Percentiles rank a stretch among this genome's conserved stretches.
phyloP scores from a whole-genome alignment of 306 rosid genomes.

The Begonia fuchsioides region DNA sequence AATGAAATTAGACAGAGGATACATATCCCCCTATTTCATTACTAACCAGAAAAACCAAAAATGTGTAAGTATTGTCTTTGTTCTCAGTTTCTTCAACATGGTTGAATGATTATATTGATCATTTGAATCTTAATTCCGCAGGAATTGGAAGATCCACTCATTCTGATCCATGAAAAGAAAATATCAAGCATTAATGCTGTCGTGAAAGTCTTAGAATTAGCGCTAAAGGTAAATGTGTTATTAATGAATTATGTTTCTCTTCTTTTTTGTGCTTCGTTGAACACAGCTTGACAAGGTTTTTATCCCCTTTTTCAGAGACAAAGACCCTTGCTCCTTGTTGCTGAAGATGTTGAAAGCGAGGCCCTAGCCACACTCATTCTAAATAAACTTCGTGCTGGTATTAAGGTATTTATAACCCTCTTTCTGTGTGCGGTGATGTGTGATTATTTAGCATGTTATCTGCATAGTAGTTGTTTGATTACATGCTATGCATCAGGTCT shows the following conservation, averaged over 20 bases:
- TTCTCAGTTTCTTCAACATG: not conserved
- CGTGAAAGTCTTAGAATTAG: slow-evolving; percentile 80
- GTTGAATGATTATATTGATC: slow-evolving; percentile 4
- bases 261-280: slow-evolving; percentile 2
- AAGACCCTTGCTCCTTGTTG: slow-evolving; percentile 63
- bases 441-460: not conserved
- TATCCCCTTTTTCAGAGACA: slow-evolving; percentile 35
- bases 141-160: slow-evolving; percentile 90
- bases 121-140: slow-evolving; percentile 4
- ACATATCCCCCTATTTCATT: slow-evolving; percentile 81
- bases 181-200: slow-evolving; percentile 64
- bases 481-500: slow-evolving; percentile 31
- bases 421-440: not conserved
- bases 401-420: slow-evolving; percentile 35
- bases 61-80: slow-evolving; percentile 50
- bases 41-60: slow-evolving; percentile 86
- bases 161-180: slow-evolving; percentile 89
- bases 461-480: not conserved
- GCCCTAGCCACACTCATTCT: slow-evolving; percentile 79
- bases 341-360: slow-evolving; percentile 95
- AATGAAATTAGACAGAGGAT: slow-evolving; percentile 96
- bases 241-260: not conserved
- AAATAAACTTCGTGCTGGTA: slow-evolving; percentile 89
- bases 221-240: slow-evolving; percentile 49
- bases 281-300: slow-evolving; percentile 7